Evolutionary conservation across 345 rosid species (phyloP), one percentile per base, ranked within the genome.

Genomic region (Linum tenue): DNA sequence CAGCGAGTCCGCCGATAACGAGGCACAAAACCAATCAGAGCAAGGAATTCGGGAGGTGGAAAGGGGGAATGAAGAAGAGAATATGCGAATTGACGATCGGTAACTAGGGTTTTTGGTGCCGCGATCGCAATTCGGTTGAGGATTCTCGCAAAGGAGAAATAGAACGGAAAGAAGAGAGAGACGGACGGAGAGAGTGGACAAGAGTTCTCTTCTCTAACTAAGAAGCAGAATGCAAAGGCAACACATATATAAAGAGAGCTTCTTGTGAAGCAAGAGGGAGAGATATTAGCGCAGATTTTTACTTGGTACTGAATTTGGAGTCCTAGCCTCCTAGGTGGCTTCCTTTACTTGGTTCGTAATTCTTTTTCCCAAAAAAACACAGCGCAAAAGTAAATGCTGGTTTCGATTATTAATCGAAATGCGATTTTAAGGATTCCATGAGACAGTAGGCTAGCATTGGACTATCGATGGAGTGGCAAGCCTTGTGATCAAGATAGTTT

Each of bases 71-170:
- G 1, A 50, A 22, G 44, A 51, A 9, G 60, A 56, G 31, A 55
- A 55, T 4, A 35, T 53, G 51, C 9, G 73, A 39, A n/a, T 71
- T 42, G 65, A 69, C 69, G 72, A 76, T 76, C 64, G 59, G 38
- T 70, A 72, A 22, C 72, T 82, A 86, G 86, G 91, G 86, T 79
- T 83, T 77, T 74, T 63, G 62, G 61, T 70, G 75, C 51, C 51
- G 51, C 51, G 60, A 57, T 57, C 60, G 60, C 3, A 63, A 81
- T 84, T 78, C 81, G 80, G 61, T 22, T 22, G 61, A 14, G 64
- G 7, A 17, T 63, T 37, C 31, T 22, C 31, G 67, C 65, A 7
- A 51, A 68, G 67, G 51, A 72, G 63, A 70, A 15, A 53, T 44
- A 57, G 44, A 39, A 0, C 37, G 0, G 17, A 74, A 22, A 22